Percentiles rank a stretch among this genome's conserved stretches.
Evolutionary conservation across 2,329 filamentous ascomycete genomes (phyloP).

Genomic region (Penicillium sp.): DNA sequence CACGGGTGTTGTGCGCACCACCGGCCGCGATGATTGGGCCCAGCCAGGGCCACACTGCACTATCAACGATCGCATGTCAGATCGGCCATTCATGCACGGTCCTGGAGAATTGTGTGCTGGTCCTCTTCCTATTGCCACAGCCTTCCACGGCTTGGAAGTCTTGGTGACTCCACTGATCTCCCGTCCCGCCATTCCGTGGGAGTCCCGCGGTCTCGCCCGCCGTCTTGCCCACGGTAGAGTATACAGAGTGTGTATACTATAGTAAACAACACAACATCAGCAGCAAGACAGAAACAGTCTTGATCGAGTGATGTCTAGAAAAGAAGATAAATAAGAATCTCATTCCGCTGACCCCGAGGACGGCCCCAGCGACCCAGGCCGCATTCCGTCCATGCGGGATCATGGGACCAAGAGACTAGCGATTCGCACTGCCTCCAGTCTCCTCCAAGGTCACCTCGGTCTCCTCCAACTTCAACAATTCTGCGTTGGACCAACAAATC

Average conservation of each 20-base stretch:
- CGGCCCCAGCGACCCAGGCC: conserved; percentile 7
- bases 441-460: not conserved
- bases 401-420: conserved; percentile 12
- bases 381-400: conserved; percentile 8
- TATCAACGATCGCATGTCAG: conserved; percentile 27
- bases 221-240: too few species aligned
- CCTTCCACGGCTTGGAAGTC: not conserved
- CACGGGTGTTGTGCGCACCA: conserved; percentile 9
- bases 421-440: conserved; percentile 2
- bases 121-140: conserved; percentile 20
- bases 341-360: not conserved
- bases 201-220: conserved; percentile 1
- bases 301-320: not conserved
- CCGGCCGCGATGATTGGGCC: conserved; percentile 17
- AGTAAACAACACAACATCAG: not conserved
- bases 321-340: conserved; percentile 12
- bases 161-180: conserved; percentile 16
- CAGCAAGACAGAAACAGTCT: too few species aligned
- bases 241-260: too few species aligned
- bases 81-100: conserved; percentile 22
- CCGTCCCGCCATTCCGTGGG: conserved; percentile 11
- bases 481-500: not conserved
- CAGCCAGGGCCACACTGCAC: conserved; percentile 10
- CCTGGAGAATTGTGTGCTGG: conserved; percentile 3
- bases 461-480: conserved; percentile 4